A percentile compares a stretch with the other conserved stretches of the same genome.
These are phyloP conservation scores for Wickerhamiella parazyma DNA, from an alignment of 805 yeast genomes.

Conservation along the genomic window DNA sequence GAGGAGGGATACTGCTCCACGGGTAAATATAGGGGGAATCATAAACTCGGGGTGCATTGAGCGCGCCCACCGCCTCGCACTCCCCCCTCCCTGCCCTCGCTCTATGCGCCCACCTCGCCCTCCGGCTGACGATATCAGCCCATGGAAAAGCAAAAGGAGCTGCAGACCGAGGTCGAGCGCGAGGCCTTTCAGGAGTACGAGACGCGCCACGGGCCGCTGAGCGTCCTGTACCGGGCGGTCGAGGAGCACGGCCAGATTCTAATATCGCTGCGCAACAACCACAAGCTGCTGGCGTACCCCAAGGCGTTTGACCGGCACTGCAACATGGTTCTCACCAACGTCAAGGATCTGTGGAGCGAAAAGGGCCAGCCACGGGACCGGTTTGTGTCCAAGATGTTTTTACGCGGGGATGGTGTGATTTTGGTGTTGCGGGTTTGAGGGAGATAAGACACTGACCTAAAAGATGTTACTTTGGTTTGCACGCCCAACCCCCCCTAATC, in stretches of 20 bases:
- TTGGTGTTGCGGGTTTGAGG: conserved; percentile 40
- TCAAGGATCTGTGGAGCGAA: conserved; percentile 73
- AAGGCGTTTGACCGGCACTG: conserved; percentile 95
- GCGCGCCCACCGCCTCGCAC: too few species aligned
- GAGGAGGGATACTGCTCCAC: too few species aligned
- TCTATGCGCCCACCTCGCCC: too few species aligned
- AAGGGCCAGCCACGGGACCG: conserved; percentile 66
- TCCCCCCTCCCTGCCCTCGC: too few species aligned
- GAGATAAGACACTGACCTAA: too few species aligned
- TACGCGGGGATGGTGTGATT: conserved; percentile 92
- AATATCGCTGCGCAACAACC: conserved; percentile 84
- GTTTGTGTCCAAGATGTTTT: conserved; percentile 75
- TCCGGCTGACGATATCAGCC: too few species aligned
- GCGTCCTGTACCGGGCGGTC: conserved; percentile 73
- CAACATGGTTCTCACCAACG: conserved; percentile 83
- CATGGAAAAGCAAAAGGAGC: too few species aligned
- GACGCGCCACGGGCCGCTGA: conserved; percentile 80
- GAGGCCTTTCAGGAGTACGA: conserved; percentile 80
- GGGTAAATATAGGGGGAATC: too few species aligned
- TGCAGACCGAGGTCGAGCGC: conserved; percentile 49
- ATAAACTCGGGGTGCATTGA: too few species aligned
- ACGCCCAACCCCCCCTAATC: conserved; percentile 9
- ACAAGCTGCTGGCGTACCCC: conserved; percentile 77
- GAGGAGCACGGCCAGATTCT: conserved; percentile 62
- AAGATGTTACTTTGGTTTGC: not conserved